A percentile compares a stretch with the other conserved stretches of the same genome.
Conservation (phyloP, 2,329 filamentous ascomycete species). For the Aspergillus sp. region DNA sequence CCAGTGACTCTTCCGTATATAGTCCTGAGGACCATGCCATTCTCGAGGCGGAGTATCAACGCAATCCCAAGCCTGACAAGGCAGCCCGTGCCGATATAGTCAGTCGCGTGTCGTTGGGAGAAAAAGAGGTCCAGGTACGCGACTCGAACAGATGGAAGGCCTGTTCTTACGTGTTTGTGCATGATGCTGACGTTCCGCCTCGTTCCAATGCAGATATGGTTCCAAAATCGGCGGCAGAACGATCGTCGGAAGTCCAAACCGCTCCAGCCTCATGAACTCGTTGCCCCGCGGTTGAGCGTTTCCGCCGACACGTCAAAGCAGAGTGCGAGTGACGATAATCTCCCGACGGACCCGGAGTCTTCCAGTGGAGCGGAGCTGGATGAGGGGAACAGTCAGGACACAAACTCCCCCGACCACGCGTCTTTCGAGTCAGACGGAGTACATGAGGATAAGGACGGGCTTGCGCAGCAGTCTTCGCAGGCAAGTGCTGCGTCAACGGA, state of each 20-base stretch:
- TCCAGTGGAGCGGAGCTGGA: conserved; percentile 29
- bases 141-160: conserved; percentile 10
- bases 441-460: conserved; percentile 27
- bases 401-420: conserved; percentile 14
- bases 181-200: conserved; percentile 7
- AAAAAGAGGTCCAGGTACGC: conserved; percentile 93
- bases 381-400: conserved; percentile 20
- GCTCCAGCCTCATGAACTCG: conserved; percentile 73
- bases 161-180: too few species aligned
- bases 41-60: conserved; percentile 79
- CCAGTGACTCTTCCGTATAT: conserved; percentile 5
- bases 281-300: conserved; percentile 32
- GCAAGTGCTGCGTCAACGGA: conserved; percentile 28
- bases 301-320: conserved; percentile 24
- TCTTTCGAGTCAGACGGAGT: conserved; percentile 17
- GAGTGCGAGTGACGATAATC: conserved; percentile 27
- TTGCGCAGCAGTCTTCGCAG: conserved; percentile 28
- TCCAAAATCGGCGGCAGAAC: conserved; percentile 92
- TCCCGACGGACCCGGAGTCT: conserved; percentile 24
- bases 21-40: conserved; percentile 87
- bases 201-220: conserved; percentile 73
- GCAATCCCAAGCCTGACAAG: conserved; percentile 90
- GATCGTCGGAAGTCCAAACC: conserved; percentile 85
- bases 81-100: conserved; percentile 80
- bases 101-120: conserved; percentile 78